phyloP scores from a whole-genome alignment of 306 rosid genomes.

The Quercus dentata region DNA sequence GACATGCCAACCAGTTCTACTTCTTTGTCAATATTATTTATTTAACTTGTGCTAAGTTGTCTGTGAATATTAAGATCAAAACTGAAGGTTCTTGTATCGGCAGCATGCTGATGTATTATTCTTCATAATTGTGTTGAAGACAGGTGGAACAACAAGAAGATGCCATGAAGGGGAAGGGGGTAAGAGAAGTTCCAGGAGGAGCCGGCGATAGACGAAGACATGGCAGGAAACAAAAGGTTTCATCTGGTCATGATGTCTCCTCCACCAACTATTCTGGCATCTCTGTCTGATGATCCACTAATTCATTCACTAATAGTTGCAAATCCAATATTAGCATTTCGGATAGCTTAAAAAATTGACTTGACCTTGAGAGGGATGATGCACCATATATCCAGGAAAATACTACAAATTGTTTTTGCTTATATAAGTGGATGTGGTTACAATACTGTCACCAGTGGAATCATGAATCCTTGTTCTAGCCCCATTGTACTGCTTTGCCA shows the following conservation, averaged over 20 bases:
- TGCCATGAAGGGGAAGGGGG: slow-evolving; percentile 35
- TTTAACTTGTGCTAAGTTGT: too few species aligned
- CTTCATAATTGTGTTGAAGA: slow-evolving; percentile 33
- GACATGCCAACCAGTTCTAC: too few species aligned
- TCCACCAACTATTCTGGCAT: slow-evolving; percentile 36
- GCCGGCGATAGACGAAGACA: slow-evolving; percentile 30
- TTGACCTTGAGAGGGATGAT: not conserved
- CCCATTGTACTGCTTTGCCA: slow-evolving; percentile 10
- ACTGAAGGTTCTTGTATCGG: not conserved
- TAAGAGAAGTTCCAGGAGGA: slow-evolving; percentile 35
- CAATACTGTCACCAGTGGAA: not conserved
- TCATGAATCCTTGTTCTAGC: not conserved
- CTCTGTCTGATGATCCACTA: slow-evolving; percentile 28
- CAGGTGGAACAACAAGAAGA: slow-evolving; percentile 42
- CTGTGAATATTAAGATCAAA: too few species aligned
- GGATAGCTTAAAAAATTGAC: not conserved
- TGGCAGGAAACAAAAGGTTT: slow-evolving; percentile 44
- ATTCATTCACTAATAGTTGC: slow-evolving; percentile 4
- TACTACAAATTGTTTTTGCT: not conserved
- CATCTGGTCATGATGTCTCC: slow-evolving; percentile 45
- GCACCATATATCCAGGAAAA: not conserved
- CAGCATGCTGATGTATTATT: not conserved
- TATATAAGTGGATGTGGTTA: not conserved
- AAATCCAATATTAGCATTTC: slow-evolving; percentile 2
- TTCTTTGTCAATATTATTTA: too few species aligned